Evolutionary conservation across 2,329 filamentous ascomycete species (phyloP), one percentile per base, ranked within the genome.

Genomic region (Dryadomyces quercus-mongolicae): DNA sequence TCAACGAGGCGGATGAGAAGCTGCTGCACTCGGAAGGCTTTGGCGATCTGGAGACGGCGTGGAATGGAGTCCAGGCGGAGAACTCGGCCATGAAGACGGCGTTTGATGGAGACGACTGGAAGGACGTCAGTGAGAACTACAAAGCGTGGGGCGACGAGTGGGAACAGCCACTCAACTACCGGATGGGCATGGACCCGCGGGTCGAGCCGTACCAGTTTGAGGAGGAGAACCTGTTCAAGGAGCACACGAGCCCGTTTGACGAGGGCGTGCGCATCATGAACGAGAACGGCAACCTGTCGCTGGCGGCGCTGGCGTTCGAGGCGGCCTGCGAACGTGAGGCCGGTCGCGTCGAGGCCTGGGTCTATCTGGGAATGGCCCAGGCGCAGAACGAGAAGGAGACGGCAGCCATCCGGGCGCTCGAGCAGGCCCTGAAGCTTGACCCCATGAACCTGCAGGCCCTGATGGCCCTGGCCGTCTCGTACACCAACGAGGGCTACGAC

Each of bases 331-430:
- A 96, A 68, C 90, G 92, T 70, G 83, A 95, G 58, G 81, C 89
- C 0, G 76, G 85, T 54, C 92, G 97, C 67, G 82, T 92, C 42
- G 87, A 95, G 54, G 93, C 93, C 2, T 98, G 93, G 93, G 88
- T 91, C 10, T 85, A 90, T 63, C 80, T 98, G 36, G 93, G 93
- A 53, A 85, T 86, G 53, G 88, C 91, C 18, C 93, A 98, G 71
- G 93, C 93, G 20, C 93, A 98, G 68, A 98, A 98, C 68, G 93
- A 98, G 70, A 98, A 98, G 72, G 93, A 98, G 69, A 86, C 89
- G 9, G 92, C 93, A 0, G 93, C 93, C 2, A 96, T 98, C 60
- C 85, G 93, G 38, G 93, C 93, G 3, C 75, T 97, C 57, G 92
- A 97, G 69, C 87, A 93, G 66, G 90, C 92, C 1, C 72, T 96